Percentiles rank a stretch among this genome's conserved stretches.
Evolutionary conservation across 495 filamentous ascomycete genomes (phyloP).

Genomic region (Trichoderma erinaceum): DNA sequence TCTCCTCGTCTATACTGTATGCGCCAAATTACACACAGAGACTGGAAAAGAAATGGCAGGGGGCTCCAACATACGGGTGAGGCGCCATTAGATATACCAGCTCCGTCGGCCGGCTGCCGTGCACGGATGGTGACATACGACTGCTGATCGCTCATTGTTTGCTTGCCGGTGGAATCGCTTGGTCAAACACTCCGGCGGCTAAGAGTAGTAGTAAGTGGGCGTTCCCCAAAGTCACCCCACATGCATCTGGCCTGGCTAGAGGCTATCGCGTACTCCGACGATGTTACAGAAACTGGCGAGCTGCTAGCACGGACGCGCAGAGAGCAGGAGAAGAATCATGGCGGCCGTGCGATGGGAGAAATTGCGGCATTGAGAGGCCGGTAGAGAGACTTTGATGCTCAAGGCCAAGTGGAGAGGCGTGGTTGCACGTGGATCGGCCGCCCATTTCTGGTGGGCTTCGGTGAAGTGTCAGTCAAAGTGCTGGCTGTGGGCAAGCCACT

Average conservation of each 20-base stretch:
- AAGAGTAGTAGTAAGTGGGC: neutral
- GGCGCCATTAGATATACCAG: slow-evolving; percentile 40
- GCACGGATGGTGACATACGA: slow-evolving; percentile 41
- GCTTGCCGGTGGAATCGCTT: neutral
- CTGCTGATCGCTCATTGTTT: slow-evolving; percentile 26
- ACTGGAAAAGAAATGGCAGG: neutral
- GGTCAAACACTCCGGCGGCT: neutral
- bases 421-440: neutral
- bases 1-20: neutral
- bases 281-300: neutral
- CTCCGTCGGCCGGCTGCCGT: slow-evolving; percentile 34
- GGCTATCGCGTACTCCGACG: neutral
- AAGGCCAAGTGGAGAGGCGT: neutral
- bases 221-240: slow-evolving; percentile 8
- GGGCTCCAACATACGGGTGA: slow-evolving; percentile 36
- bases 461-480: neutral
- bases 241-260: neutral
- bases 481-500: neutral
- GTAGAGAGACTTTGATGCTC: neutral
- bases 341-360: neutral
- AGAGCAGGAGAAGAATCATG: neutral
- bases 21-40: neutral
- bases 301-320: neutral
- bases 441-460: slow-evolving; percentile 2
- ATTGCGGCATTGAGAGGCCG: neutral